Evolutionary conservation across 75 land plant genomes (phyloP).

Genomic region (Larix kaempferi): DNA sequence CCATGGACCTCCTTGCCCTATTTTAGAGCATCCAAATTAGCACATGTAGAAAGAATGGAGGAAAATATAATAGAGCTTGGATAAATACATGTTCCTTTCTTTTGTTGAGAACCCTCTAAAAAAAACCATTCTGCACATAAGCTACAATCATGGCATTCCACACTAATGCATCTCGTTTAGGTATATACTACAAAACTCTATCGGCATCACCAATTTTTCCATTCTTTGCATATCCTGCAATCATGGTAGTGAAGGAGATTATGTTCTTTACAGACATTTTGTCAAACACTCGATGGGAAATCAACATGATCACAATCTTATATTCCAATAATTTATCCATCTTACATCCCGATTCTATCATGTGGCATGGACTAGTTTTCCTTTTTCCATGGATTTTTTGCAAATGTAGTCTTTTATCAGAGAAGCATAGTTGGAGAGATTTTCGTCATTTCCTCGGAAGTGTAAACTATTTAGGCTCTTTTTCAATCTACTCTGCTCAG

Average conservation of each 20-base stretch:
- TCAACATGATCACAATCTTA: too few species aligned
- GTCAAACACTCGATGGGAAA: too few species aligned
- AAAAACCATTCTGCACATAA: constrained; percentile 33
- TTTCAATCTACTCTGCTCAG: too few species aligned
- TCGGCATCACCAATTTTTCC: constrained; percentile 24
- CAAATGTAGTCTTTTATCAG: too few species aligned
- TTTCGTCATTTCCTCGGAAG: too few species aligned
- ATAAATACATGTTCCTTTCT: constrained; percentile 7
- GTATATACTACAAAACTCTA: constrained; percentile 30
- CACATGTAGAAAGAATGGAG: constrained; percentile 46
- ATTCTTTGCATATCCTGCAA: constrained; percentile 13
- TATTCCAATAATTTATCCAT: too few species aligned
- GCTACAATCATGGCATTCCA: constrained; percentile 71
- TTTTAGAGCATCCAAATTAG: constrained; percentile 14
- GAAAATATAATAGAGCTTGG: constrained; percentile 41
- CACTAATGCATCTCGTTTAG: constrained; percentile 36
- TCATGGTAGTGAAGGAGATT: constrained; percentile 1
- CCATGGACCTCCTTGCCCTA: constrained; percentile 39
- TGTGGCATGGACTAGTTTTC: too few species aligned
- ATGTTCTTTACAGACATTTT: background rate
- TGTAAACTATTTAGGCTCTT: too few species aligned
- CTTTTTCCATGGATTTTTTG: too few species aligned
- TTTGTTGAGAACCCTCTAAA: constrained; percentile 25
- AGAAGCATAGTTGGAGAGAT: too few species aligned
- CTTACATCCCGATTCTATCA: too few species aligned